phyloP scores from a whole-genome alignment of 1,284 basidiomycete genomes.

The Ustilago crameri region DNA sequence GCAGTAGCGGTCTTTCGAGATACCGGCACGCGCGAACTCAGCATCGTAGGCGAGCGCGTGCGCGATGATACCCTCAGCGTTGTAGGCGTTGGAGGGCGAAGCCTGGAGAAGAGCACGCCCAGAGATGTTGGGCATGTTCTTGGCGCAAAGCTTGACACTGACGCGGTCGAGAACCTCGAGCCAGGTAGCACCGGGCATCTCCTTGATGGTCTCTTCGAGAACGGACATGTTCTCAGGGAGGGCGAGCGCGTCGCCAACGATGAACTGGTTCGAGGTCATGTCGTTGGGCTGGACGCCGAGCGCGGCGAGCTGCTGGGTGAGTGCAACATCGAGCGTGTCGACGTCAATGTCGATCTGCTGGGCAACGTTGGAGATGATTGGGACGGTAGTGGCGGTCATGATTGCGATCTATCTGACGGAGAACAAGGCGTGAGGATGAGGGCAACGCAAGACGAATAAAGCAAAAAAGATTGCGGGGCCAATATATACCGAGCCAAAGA shows the following conservation, averaged over 20 bases:
- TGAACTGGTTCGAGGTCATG: slow-evolving; percentile 48
- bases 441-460: too few species aligned
- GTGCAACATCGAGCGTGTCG: slow-evolving; percentile 28
- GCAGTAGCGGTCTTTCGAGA: slow-evolving; percentile 59
- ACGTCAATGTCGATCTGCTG: slow-evolving; percentile 45
- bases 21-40: slow-evolving; percentile 25
- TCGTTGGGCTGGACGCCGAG: slow-evolving; percentile 40
- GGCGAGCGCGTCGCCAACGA: slow-evolving; percentile 35
- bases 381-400: slow-evolving; percentile 33
- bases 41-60: slow-evolving; percentile 32
- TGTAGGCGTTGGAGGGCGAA: slow-evolving; percentile 26
- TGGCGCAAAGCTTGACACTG: slow-evolving; percentile 26
- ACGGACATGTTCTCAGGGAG: slow-evolving; percentile 11
- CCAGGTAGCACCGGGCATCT: slow-evolving; percentile 28
- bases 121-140: slow-evolving; percentile 29
- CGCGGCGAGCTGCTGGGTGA: slow-evolving; percentile 31
- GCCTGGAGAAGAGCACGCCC: slow-evolving; percentile 34
- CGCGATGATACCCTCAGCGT: slow-evolving; percentile 22
- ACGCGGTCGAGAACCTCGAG: slow-evolving; percentile 26
- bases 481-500: not conserved
- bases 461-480: too few species aligned
- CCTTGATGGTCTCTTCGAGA: slow-evolving; percentile 26
- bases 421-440: not conserved
- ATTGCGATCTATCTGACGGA: not conserved
- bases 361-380: slow-evolving; percentile 32